Evolutionary conservation across 2,329 filamentous ascomycete genomes (phyloP), one percentile per base, ranked within the genome.

Genomic region (Grosmannia clavigera): DNA sequence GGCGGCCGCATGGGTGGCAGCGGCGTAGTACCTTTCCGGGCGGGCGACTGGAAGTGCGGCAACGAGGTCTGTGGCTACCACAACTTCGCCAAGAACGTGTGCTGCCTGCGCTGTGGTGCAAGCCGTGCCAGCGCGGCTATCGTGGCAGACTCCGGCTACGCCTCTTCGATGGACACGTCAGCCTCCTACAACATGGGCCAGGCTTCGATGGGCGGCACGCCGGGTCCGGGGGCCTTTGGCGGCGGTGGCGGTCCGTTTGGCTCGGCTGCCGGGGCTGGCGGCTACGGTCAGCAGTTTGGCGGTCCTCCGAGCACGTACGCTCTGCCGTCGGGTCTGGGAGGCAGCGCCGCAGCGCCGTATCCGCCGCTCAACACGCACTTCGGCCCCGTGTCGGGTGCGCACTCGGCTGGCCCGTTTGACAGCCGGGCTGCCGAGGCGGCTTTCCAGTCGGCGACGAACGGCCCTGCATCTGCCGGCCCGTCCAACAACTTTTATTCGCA

Each of bases 41-140:
- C 94, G 60, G 94, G 94, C 70, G 94, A 99, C 71, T 99, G 94
- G 94, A 96, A 96, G 75, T 99, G 94, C 70, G 94, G 94, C 60
- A 94, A 94, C 65, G 94, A 99, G 70, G 91, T 92, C 46, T 99
- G 94, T 72, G 90, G 89, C 61, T 99, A 99, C 74, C 94, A 99
- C 79, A 99, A 99, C 78, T 99, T 99, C 71, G 94, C 94, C 63
- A 99, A 99, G 83, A 99, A 99, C 69, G 92, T 97, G 61, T 95
- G 90, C 75, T 99, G 94, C 74, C 83, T 99, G 64, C 89, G 94
- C 62, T 99, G 94, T 71, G 94, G 94, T 72, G 94, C 92, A 58
- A 95, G 91, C 72, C 90, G 94, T 67, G 92, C 92, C 63, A 90
- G 89, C 64, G 94, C 94, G 61, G 92, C 92, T 19, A 89, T 99